These are phyloP conservation scores for Chernovozyma aurita DNA, from an alignment of 1,139 yeast species.

Conservation along the genomic window DNA sequence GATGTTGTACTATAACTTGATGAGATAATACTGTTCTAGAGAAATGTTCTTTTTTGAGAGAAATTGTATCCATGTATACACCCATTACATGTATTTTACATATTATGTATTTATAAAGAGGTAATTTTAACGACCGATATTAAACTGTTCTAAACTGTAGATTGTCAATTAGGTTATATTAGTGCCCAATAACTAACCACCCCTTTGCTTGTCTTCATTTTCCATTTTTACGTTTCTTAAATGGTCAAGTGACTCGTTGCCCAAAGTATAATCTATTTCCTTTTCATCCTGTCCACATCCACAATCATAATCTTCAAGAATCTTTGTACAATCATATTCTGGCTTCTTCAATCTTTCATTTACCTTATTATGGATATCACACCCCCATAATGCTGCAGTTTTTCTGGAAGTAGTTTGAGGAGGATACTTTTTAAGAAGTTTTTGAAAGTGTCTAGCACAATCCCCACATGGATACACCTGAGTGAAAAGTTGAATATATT, in stretches of 20 bases:
- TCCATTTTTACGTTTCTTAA: conserved; percentile 40
- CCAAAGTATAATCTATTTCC: conserved; percentile 37
- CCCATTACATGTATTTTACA: too few relatives aligned
- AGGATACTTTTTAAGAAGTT: conserved; percentile 64
- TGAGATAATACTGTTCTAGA: too few relatives aligned
- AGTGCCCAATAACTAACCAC: conserved; percentile 32
- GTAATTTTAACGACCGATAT: too few relatives aligned
- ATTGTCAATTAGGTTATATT: too few relatives aligned
- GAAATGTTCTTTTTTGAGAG: too few relatives aligned
- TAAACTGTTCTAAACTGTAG: too few relatives aligned
- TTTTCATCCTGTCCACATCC: conserved; percentile 82
- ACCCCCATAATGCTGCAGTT: conserved; percentile 94
- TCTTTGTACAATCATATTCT: conserved; percentile 75
- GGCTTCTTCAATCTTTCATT: conserved; percentile 68
- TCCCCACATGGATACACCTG: conserved; percentile 92
- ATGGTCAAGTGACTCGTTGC: conserved; percentile 35
- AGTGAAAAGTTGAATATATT: conserved; percentile 56
- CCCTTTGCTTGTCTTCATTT: conserved; percentile 33
- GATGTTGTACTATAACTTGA: conserved; percentile 43
- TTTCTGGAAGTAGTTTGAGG: conserved; percentile 79
- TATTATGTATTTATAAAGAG: too few relatives aligned
- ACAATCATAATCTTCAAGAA: conserved; percentile 89
- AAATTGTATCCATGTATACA: too few relatives aligned
- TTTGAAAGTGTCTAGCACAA: conserved; percentile 87
- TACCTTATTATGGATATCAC: conserved; percentile 86